Evolutionary conservation across 768 basidiomycete genomes (phyloP).

Genomic region (Lactarius evosmus): DNA sequence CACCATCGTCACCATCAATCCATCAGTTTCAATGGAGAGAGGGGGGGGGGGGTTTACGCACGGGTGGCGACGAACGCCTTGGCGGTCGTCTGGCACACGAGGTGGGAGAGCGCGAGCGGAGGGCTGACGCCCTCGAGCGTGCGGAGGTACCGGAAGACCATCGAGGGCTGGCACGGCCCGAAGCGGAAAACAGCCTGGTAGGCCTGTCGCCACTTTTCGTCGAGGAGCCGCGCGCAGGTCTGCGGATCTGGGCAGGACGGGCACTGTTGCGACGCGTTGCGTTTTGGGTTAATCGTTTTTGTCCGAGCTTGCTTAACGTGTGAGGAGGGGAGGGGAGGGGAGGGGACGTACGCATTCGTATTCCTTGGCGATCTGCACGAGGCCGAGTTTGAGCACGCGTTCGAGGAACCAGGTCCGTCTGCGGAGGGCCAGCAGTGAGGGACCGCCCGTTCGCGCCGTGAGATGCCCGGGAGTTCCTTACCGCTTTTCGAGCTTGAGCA

Average conservation of each 20-base stretch:
- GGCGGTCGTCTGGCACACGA: constrained; percentile 84
- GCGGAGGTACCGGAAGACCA: constrained; percentile 89
- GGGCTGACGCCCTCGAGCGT: constrained; percentile 90
- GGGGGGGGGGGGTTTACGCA: constrained; percentile 38
- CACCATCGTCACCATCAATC: background rate
- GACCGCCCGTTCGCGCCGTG: background rate
- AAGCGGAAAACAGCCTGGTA: constrained; percentile 86
- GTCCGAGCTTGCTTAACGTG: too few relatives aligned
- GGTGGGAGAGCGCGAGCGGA: constrained; percentile 79
- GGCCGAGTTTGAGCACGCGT: constrained; percentile 85
- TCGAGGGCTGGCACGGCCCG: constrained; percentile 85
- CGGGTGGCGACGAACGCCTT: constrained; percentile 85
- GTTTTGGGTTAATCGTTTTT: background rate
- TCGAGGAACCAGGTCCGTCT: constrained; percentile 96
- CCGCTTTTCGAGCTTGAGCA: constrained; percentile 88
- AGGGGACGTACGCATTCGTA: constrained; percentile 79
- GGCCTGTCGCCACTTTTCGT: constrained; percentile 92
- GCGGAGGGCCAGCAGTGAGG: constrained; percentile 2
- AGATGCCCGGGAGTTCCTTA: constrained; percentile 31
- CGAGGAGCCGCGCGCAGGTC: constrained; percentile 76
- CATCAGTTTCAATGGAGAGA: background rate
- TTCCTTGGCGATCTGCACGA: constrained; percentile 86
- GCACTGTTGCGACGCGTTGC: constrained; percentile 48
- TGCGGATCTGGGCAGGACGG: constrained; percentile 77
- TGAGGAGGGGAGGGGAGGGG: background rate